Percentiles rank a stretch among this genome's conserved stretches.
These are phyloP conservation scores for Lasiodiplodia hormozganensis DNA, from an alignment of 2,329 filamentous ascomycete genomes.

Conservation along the genomic window DNA sequence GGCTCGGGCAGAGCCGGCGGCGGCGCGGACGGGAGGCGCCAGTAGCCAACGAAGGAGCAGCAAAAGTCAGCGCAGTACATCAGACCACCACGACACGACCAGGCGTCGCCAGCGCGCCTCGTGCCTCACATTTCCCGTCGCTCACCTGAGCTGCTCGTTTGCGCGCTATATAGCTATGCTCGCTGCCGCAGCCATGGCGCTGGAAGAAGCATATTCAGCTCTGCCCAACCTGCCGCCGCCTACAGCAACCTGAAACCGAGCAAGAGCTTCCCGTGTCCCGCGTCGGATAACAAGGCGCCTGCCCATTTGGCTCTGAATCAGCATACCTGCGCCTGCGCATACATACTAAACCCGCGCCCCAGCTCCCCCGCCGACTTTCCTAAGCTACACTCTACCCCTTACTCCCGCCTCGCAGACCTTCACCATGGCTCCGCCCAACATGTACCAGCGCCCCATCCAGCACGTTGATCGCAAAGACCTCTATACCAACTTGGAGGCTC, in stretches of 20 bases:
- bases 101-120: conserved; percentile 15
- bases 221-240: conserved; percentile 16
- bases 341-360: conserved; percentile 17
- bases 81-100: conserved; percentile 25
- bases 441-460: conserved; percentile 48
- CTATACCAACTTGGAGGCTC: conserved; percentile 72
- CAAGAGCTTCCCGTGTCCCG: conserved; percentile 4
- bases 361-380: conserved; percentile 3
- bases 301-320: conserved; percentile 24
- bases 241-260: conserved; percentile 22
- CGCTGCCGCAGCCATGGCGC: conserved; percentile 7
- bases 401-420: background rate
- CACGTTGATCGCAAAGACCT: conserved; percentile 75
- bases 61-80: conserved; percentile 19
- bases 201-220: background rate
- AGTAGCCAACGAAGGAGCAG: conserved; percentile 27
- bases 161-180: conserved; percentile 15
- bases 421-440: conserved; percentile 22
- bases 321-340: conserved; percentile 22
- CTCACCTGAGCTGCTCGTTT: conserved; percentile 19
- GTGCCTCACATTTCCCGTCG: conserved; percentile 13
- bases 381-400: background rate
- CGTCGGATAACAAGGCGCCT: conserved; percentile 20
- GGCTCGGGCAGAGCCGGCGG: conserved; percentile 20
- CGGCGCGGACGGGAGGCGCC: conserved; percentile 14